Base-by-base conservation (phyloP, 495 filamentous ascomycete genomes). In the Penicillium odoratum region DNA sequence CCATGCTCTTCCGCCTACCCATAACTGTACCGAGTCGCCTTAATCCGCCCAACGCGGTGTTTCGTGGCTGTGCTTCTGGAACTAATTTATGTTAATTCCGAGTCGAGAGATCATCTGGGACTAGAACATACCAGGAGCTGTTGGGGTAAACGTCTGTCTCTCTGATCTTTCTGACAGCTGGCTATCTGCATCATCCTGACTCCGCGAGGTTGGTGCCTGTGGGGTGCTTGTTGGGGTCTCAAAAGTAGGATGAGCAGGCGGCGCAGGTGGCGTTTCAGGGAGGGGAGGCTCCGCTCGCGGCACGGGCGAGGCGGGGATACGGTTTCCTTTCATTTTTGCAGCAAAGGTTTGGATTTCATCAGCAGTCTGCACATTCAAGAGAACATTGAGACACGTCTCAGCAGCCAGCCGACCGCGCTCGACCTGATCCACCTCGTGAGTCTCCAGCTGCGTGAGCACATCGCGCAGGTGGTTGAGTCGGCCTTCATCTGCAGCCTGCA, bases 261-360 rank as follows among this genome's bases (percentile, higher is more conserved):
- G 44, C 5, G 52, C 26, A 47, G 52, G 21, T 38, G 62, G 54
- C n/a, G 56, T 59, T 56, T 65, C 63, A 26, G 57, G 38, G 51
- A 62, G 67, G 11, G 62, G 58, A 2, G 53, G 47, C 7, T 66
- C 56, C 36, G 66, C 60, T 48, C 58, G 59, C n/a, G 60, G 49
- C n/a, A 52, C 33, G 28, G 52, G 63, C 42, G 58, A 56, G 46
- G 56, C 9, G 18, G 60, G 61, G 11, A 36, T 47, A 11, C 67
- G 55, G 7, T 30, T 53, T 18, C 76, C 76, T 40, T 65, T 71
- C 55, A 79, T 71, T 62, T 77, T 83, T 2, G 85, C 72, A 5
- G 85, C 86, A 71, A 94, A 98, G 28, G 86, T 89, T 68, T 90
- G 91, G 54, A 98, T 96, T 71, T 99, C 95, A 67, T 90, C 88